Conservation (phyloP, 352 stramenopile species). For the Phytophthora ohioensis region DNA sequence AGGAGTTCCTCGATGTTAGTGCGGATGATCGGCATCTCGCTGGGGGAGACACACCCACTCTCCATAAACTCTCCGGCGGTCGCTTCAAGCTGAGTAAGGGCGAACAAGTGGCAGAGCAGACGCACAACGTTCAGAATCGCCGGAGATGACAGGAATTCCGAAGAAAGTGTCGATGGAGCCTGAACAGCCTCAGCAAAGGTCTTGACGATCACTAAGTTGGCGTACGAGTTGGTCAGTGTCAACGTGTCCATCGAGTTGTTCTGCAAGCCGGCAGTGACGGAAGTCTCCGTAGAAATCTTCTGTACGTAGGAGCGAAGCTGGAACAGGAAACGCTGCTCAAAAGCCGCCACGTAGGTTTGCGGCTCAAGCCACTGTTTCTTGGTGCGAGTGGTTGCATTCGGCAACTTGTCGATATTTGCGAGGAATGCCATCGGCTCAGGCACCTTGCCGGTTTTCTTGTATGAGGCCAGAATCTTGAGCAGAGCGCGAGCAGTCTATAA, state of each 20-base stretch:
- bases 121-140: constrained; percentile 44
- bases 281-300: constrained; percentile 41
- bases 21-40: constrained; percentile 59
- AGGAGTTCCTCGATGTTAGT: constrained; percentile 64
- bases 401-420: constrained; percentile 47
- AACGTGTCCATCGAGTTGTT: constrained; percentile 67
- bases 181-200: constrained; percentile 61
- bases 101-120: constrained; percentile 77
- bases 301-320: constrained; percentile 53
- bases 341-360: constrained; percentile 54
- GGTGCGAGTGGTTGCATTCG: constrained; percentile 33
- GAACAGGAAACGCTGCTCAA: constrained; percentile 67
- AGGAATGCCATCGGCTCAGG: constrained; percentile 39
- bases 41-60: constrained; percentile 53
- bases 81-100: constrained; percentile 73
- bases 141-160: constrained; percentile 39
- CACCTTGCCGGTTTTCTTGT: constrained; percentile 31
- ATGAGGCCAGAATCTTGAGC: constrained; percentile 54
- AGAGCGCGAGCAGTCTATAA: constrained; percentile 50
- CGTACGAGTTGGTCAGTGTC: constrained; percentile 66
- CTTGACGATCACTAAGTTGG: constrained; percentile 57
- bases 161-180: constrained; percentile 39
- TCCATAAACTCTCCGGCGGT: constrained; percentile 75
- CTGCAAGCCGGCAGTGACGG: constrained; percentile 52
- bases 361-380: constrained; percentile 54